phyloP scores from a whole-genome alignment of 2,329 filamentous ascomycete genomes.

The Gnomoniopsis sp. region DNA sequence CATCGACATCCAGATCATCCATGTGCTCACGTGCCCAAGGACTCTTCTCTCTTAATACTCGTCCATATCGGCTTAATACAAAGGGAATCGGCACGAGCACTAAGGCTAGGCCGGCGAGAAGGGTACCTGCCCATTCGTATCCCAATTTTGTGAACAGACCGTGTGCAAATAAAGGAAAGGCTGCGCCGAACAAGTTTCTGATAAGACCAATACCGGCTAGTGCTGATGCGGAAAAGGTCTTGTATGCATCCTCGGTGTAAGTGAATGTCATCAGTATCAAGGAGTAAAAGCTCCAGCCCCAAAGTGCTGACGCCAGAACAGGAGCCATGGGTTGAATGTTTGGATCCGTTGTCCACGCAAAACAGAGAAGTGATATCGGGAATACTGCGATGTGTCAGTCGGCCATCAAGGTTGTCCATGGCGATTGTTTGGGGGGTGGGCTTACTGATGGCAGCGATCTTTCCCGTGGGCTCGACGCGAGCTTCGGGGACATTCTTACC shows the following conservation, averaged over 20 bases:
- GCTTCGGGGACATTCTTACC: slow-evolving; percentile 38
- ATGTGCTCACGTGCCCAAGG: slow-evolving; percentile 26
- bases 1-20: slow-evolving; percentile 17
- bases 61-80: slow-evolving; percentile 24
- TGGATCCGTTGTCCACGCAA: slow-evolving; percentile 30
- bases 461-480: slow-evolving; percentile 33
- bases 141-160: slow-evolving; percentile 32
- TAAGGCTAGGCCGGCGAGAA: slow-evolving; percentile 32
- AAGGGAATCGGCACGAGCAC: slow-evolving; percentile 32
- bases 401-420: background rate
- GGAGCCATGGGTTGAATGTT: slow-evolving; percentile 41
- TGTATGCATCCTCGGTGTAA: slow-evolving; percentile 46
- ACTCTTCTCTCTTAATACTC: slow-evolving; percentile 24
- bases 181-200: slow-evolving; percentile 34
- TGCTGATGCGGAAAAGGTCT: slow-evolving; percentile 37
- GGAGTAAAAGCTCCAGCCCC: slow-evolving; percentile 48
- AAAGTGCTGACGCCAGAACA: slow-evolving; percentile 44
- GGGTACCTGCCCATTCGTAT: slow-evolving; percentile 32
- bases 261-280: slow-evolving; percentile 47
- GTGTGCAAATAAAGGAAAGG: slow-evolving; percentile 34
- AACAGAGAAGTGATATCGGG: slow-evolving; percentile 33
- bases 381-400: slow-evolving; percentile 19
- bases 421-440: slow-evolving; percentile 10
- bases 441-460: slow-evolving; percentile 33
- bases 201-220: slow-evolving; percentile 38